Evolutionary conservation across 139 green algal genomes (phyloP).

Genomic region (Zygnema circumcarinatum): DNA sequence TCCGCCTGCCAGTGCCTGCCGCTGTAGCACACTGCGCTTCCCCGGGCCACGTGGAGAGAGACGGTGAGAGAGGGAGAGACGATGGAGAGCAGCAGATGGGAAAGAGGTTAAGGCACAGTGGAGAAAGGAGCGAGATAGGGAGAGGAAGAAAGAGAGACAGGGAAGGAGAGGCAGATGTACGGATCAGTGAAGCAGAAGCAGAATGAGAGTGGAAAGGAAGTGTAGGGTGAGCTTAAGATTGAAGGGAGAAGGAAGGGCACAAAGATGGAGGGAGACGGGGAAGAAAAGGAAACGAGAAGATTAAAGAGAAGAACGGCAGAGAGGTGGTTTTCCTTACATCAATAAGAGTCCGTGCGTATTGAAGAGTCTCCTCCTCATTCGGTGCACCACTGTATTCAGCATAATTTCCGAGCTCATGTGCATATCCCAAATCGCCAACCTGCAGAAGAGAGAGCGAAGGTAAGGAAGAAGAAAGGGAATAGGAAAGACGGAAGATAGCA

Average conservation of each 20-base stretch:
- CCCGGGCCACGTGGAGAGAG: slow-evolving; percentile 14
- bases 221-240: neutral
- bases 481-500: neutral
- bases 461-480: neutral
- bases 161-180: neutral
- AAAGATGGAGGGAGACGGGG: neutral
- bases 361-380: slow-evolving; percentile 72
- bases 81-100: neutral
- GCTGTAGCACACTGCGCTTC: slow-evolving; percentile 71
- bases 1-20: slow-evolving; percentile 69
- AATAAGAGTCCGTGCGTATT: slow-evolving; percentile 66
- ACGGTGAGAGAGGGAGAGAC: too few relatives aligned
- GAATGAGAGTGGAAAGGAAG: neutral
- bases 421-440: slow-evolving; percentile 82
- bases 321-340: slow-evolving; percentile 48
- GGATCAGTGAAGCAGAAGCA: neutral
- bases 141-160: neutral
- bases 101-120: neutral
- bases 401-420: slow-evolving; percentile 89
- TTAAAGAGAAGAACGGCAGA: neutral
- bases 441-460: neutral
- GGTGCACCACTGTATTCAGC: slow-evolving; percentile 90
- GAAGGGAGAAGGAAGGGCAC: neutral
- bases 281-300: neutral
- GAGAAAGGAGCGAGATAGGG: too few relatives aligned